Conservation (phyloP, 23 red algal genomes). For the Chondrus crispus region DNA sequence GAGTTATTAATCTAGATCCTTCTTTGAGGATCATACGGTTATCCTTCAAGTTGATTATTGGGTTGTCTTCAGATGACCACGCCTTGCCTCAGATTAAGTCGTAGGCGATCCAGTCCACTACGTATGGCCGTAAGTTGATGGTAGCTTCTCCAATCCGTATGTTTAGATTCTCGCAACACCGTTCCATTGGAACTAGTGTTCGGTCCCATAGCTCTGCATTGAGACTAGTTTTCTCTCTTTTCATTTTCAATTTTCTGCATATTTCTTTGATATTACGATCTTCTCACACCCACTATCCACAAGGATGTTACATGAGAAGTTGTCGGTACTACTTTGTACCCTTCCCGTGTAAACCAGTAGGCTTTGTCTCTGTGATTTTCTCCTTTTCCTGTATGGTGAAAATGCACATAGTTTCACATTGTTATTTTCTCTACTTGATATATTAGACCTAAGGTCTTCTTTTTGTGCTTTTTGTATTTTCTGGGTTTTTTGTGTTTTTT, state of each 20-base stretch:
- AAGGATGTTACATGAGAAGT: neutral
- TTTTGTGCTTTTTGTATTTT: neutral
- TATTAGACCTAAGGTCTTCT: too few relatives aligned
- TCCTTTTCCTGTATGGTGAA: neutral
- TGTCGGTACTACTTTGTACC: neutral
- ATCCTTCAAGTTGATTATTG: slow-evolving; percentile 3
- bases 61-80: neutral
- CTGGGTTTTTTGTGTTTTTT: neutral
- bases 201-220: slow-evolving; percentile 26
- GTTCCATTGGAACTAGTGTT: slow-evolving; percentile 39
- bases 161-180: slow-evolving; percentile 10
- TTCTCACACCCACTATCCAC: neutral
- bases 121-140: neutral
- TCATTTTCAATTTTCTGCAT: neutral
- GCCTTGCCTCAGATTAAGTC: neutral
- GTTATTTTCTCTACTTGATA: slow-evolving; percentile 24
- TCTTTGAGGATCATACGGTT: neutral
- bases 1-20: neutral
- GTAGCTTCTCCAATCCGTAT: slow-evolving; percentile 8
- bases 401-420: neutral
- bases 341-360: neutral
- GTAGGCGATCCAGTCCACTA: slow-evolving; percentile 37
- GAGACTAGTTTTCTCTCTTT: neutral
- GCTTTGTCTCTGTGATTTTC: neutral
- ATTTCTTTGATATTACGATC: neutral